Base-by-base conservation (phyloP, 2,329 filamentous ascomycete genomes). In the Diaporthe batatas region DNA sequence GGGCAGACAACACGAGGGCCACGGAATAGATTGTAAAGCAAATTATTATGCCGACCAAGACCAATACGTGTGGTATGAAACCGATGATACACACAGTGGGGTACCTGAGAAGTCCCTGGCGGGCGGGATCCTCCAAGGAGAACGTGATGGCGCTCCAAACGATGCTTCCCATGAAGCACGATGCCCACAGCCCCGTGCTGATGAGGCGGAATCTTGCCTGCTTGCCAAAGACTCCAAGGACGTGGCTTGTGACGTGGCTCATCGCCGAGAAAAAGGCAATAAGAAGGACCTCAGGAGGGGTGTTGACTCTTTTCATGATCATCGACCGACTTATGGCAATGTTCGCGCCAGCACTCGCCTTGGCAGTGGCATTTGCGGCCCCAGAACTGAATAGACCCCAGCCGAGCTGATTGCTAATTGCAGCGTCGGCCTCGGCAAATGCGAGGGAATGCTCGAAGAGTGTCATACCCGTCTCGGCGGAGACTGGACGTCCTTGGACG, bases 401-500 rank as follows among this genome's bases (percentile, higher is more conserved):
- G 16, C 92, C 92, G 18, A 98, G 88, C 67, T 95, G 93, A 76
- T 92, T 93, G 77, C 91, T 92, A 58, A 98, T 91, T 75, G 95
- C 93, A 39, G 94, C 92, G 81, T 99, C 96, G 11, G 96, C 96
- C 82, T 99, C 96, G 14, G 96, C 94, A 83, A 98, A 99, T 2
- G 96, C 96, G 11, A 99, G 86, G 0, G 95, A 98, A 79, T 98
- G 95, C 80, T 99, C 96, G 78, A 98, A 98, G 2, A 98, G 89
- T 0, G 95, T 98, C 94, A 98, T 98, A 23, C 95, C 95, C 1
- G 94, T 97, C 83, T 98, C 96, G 0, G 94, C 92, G 75, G 93
- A 90, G 0, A 94, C 89, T 2, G 91, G 89, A 2, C 93, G 91
- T 42, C 96, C 96, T 81, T 98, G 94, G 8, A 98, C 88, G 12